A percentile compares a stretch with the other conserved stretches of the same genome.
These are phyloP conservation scores for Phialophora tarda DNA, from an alignment of 2,329 filamentous ascomycete species.

Conservation along the genomic window DNA sequence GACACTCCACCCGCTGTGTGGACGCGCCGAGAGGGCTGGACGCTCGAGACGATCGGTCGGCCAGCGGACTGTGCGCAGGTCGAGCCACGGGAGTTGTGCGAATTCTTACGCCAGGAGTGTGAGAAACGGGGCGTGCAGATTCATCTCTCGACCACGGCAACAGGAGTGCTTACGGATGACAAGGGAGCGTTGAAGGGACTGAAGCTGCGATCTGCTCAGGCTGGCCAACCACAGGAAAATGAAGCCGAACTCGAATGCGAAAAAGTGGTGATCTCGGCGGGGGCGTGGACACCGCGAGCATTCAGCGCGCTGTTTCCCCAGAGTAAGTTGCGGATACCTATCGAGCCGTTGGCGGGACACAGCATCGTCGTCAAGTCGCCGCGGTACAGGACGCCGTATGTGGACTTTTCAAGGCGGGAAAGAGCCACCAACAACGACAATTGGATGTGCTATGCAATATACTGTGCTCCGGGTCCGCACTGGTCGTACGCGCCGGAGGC, in stretches of 20 bases:
- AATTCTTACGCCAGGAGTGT: slow-evolving; percentile 67
- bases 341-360: slow-evolving; percentile 71
- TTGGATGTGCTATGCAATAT: slow-evolving; percentile 69
- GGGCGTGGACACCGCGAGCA: slow-evolving; percentile 73
- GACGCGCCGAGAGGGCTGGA: slow-evolving; percentile 59
- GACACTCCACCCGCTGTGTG: slow-evolving; percentile 61
- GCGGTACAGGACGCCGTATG: slow-evolving; percentile 46
- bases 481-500: slow-evolving; percentile 70
- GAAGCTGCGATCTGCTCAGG: slow-evolving; percentile 44
- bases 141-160: slow-evolving; percentile 67
- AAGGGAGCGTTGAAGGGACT: slow-evolving; percentile 58
- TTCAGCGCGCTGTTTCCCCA: slow-evolving; percentile 68
- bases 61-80: slow-evolving; percentile 68
- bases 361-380: slow-evolving; percentile 71
- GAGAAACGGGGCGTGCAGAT: slow-evolving; percentile 66
- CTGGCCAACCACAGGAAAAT: slow-evolving; percentile 41
- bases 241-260: slow-evolving; percentile 64
- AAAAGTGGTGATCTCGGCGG: slow-evolving; percentile 69
- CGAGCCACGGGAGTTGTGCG: slow-evolving; percentile 69
- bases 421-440: slow-evolving; percentile 46
- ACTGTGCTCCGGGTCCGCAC: slow-evolving; percentile 61
- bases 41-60: slow-evolving; percentile 66
- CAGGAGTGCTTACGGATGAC: slow-evolving; percentile 59
- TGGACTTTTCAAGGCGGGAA: slow-evolving; percentile 19
- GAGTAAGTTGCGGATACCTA: slow-evolving; percentile 59